phyloP scores from a whole-genome alignment of 495 filamentous ascomycete species.

The Achaetomiella virescens region DNA sequence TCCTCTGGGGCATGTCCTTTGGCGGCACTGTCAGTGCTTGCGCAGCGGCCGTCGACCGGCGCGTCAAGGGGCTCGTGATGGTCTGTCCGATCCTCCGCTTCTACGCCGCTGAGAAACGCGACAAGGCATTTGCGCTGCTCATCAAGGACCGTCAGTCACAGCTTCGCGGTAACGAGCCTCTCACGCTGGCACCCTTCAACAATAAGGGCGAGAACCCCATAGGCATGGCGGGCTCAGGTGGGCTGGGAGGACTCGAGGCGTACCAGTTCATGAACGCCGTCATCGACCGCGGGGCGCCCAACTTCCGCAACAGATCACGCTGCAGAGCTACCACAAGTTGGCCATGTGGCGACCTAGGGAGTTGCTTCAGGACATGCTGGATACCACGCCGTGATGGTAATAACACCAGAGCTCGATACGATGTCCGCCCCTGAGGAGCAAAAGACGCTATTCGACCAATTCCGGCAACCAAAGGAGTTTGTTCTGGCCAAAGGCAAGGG shows the following conservation, averaged over 20 bases:
- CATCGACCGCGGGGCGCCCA: neutral
- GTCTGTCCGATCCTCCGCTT: conserved; percentile 15
- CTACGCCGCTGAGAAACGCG: conserved; percentile 2
- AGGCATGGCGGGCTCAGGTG: conserved; percentile 13
- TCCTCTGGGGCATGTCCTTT: conserved; percentile 47
- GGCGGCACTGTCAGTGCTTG: conserved; percentile 18
- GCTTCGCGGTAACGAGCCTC: conserved; percentile 23
- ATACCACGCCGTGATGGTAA: conserved; percentile 13
- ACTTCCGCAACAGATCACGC: conserved; percentile 13
- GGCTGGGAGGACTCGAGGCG: conserved; percentile 3
- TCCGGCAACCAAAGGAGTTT: conserved; percentile 11
- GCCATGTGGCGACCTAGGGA: conserved; percentile 12
- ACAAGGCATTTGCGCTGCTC: conserved; percentile 13
- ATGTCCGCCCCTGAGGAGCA: conserved; percentile 22
- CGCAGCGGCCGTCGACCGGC: conserved; percentile 7
- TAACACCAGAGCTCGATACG: conserved; percentile 20
- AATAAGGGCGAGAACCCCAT: conserved; percentile 33
- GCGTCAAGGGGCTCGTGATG: conserved; percentile 11
- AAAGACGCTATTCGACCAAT: conserved; percentile 1
- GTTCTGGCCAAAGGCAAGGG: conserved; percentile 20
- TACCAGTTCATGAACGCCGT: conserved; percentile 13
- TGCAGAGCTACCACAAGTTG: conserved; percentile 21
- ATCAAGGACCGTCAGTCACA: conserved; percentile 28
- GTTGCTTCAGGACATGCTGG: conserved; percentile 11
- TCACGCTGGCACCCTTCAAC: conserved; percentile 21